Base-by-base conservation (phyloP, 208 protist genomes). In the Leishmania arabica region DNA sequence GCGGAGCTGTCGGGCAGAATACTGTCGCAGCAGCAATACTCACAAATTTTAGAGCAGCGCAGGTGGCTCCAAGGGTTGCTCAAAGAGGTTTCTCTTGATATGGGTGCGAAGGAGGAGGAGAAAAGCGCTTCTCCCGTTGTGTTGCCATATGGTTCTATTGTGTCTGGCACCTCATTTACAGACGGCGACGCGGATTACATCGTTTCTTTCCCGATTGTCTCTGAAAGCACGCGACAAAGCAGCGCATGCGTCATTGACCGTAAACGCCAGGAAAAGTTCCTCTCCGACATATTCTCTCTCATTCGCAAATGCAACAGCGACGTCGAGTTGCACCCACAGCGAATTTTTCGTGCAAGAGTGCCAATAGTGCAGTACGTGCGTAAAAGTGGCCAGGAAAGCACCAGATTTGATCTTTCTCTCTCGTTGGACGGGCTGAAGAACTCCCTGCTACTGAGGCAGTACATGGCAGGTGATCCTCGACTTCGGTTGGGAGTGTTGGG, bases 341-440 rank as follows among this genome's bases (percentile, higher is more conserved):
- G 85, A n/a, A 94, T 97, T 83, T 96, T 93, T 78, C 86, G 84
- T 8, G 92, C 94, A 51, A 87, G 94, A 72, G 85, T 96, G 21
- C 94, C 94, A 1, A 90, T 97, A 78, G 68, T 96, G 40, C 79
- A 90, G 64, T 84, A 90, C 72, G 58, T 80, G 6, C 75, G 68
- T 42, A 89, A 78, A 34, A 68, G 3, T 37, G 42, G 6, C 8
- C 49, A 69, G 51, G 73, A 62, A 1, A 37, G 54, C 24, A 62
- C n/a, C 13, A 89, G 92, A 34, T 96, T 95, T 84, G 94, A 97
- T 80, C n/a, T 97, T 31, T 95, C 89, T 49, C 80, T 97, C 17
- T 95, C 94, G 3, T 65, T 94, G 8, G 83, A 94, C 77, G 94
- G 94, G 0, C 8, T 92, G 64, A 84, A 87, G 42, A 97, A 97